Conservation (phyloP, 805 yeast genomes). For the Hanseniaspora taiwanica region DNA sequence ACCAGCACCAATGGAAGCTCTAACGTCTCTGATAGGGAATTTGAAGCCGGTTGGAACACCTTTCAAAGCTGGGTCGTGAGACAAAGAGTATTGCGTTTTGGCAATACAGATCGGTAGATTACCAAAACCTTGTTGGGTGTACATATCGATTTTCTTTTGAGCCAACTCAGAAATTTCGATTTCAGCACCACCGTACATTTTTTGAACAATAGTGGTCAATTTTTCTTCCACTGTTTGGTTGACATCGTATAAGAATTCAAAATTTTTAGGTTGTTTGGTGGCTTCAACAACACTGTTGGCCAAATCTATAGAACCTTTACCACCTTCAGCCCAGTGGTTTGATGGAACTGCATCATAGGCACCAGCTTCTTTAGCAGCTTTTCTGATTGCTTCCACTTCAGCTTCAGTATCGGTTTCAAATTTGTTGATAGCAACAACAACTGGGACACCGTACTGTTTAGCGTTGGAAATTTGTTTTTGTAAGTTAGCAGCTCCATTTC, state of each 20-base stretch:
- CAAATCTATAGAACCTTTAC: conserved; percentile 71
- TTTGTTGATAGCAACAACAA: conserved; percentile 86
- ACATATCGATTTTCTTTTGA: conserved; percentile 62
- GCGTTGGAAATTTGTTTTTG: conserved; percentile 85
- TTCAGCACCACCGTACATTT: conserved; percentile 87
- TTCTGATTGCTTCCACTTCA: conserved; percentile 68
- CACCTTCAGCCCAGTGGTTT: conserved; percentile 95
- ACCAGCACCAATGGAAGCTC: conserved; percentile 94
- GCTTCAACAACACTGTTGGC: conserved; percentile 78
- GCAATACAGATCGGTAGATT: conserved; percentile 93
- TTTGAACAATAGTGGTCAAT: conserved; percentile 61
- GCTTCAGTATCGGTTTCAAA: conserved; percentile 71
- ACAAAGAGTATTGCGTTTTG: conserved; percentile 90
- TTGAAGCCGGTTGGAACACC: conserved; percentile 93
- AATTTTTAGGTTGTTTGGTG: conserved; percentile 34
- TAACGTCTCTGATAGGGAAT: conserved; percentile 87
- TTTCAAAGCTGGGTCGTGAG: conserved; percentile 85
- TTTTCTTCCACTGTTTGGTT: conserved; percentile 68
- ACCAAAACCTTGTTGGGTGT: conserved; percentile 78
- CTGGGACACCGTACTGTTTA: conserved; percentile 75
- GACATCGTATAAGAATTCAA: conserved; percentile 56
- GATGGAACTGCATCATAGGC: conserved; percentile 84
- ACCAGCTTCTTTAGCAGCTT: conserved; percentile 80
- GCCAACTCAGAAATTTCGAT: conserved; percentile 79
- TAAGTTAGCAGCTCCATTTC: conserved; percentile 73